A percentile compares a stretch with the other conserved stretches of the same genome.
phyloP scores from a whole-genome alignment of 495 filamentous ascomycete genomes.

The Podospora bellae-mahoneyi region DNA sequence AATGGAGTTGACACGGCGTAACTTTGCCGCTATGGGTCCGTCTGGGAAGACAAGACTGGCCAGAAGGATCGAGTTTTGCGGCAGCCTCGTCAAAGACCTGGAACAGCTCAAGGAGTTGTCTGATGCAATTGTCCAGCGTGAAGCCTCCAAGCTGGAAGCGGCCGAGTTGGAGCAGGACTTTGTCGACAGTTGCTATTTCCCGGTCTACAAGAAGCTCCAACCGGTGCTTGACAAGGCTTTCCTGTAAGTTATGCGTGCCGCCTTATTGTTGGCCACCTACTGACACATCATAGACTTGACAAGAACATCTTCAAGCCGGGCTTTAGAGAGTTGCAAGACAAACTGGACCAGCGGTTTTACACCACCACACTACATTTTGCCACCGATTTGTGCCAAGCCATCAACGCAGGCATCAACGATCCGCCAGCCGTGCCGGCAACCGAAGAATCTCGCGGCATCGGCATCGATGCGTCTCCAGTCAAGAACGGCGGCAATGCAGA shows the following conservation, averaged over 20 bases:
- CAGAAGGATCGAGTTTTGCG: conserved; percentile 83
- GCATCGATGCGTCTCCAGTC: conserved; percentile 27
- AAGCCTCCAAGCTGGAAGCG: conserved; percentile 69
- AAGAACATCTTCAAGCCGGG: conserved; percentile 68
- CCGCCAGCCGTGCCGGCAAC: conserved; percentile 27
- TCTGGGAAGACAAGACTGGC: conserved; percentile 72
- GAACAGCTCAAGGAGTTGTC: conserved; percentile 67
- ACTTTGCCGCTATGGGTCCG: conserved; percentile 88
- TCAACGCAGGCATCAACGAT: conserved; percentile 62
- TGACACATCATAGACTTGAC: conserved; percentile 60
- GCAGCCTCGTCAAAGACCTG: conserved; percentile 69
- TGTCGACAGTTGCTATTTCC: conserved; percentile 87
- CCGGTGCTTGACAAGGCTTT: conserved; percentile 77
- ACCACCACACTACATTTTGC: conserved; percentile 71
- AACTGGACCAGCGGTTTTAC: conserved; percentile 68
- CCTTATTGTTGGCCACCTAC: neutral
- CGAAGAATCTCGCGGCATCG: conserved; percentile 28
- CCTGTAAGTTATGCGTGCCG: conserved; percentile 47
- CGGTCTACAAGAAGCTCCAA: conserved; percentile 71
- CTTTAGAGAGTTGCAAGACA: conserved; percentile 58
- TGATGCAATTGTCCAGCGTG: conserved; percentile 65
- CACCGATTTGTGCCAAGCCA: conserved; percentile 64
- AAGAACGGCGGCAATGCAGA: conserved; percentile 39
- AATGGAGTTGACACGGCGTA: conserved; percentile 90
- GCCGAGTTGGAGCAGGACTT: conserved; percentile 70